These are phyloP conservation scores for Aureobasidium subglaciale DNA, from an alignment of 2,329 filamentous ascomycete genomes.

Conservation along the genomic window DNA sequence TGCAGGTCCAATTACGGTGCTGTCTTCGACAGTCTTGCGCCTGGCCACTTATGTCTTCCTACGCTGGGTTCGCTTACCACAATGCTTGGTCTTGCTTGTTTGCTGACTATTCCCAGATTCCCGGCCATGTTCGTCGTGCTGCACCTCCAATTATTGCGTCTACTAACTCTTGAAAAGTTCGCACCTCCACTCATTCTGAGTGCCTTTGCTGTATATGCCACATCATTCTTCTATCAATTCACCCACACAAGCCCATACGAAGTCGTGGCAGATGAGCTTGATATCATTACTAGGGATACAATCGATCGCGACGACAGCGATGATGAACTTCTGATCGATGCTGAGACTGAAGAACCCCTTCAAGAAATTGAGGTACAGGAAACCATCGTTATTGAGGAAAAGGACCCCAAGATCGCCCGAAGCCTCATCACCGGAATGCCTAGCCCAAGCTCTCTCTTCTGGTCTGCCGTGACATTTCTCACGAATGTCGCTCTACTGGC, in stretches of 20 bases:
- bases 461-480: constrained; percentile 58
- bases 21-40: constrained; percentile 24
- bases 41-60: constrained; percentile 29
- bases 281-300: constrained; percentile 35
- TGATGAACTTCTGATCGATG: constrained; percentile 29
- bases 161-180: constrained; percentile 21
- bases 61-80: constrained; percentile 27
- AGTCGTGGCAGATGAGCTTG: constrained; percentile 28
- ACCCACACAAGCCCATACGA: constrained; percentile 26
- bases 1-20: constrained; percentile 16
- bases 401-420: constrained; percentile 49
- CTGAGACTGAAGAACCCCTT: constrained; percentile 30
- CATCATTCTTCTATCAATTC: constrained; percentile 30
- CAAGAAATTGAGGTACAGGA: constrained; percentile 55
- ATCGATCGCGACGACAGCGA: constrained; percentile 28
- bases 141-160: constrained; percentile 12
- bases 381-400: constrained; percentile 53
- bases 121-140: constrained; percentile 28
- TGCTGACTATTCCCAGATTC: constrained; percentile 24
- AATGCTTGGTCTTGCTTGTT: constrained; percentile 15
- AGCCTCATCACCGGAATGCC: constrained; percentile 72
- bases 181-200: constrained; percentile 30
- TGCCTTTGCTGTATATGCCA: constrained; percentile 39
- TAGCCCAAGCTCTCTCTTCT: constrained; percentile 58
- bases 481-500: constrained; percentile 60